Conservation (phyloP, 2,329 filamentous ascomycete species). For the Akanthomyces uredinophilus region DNA sequence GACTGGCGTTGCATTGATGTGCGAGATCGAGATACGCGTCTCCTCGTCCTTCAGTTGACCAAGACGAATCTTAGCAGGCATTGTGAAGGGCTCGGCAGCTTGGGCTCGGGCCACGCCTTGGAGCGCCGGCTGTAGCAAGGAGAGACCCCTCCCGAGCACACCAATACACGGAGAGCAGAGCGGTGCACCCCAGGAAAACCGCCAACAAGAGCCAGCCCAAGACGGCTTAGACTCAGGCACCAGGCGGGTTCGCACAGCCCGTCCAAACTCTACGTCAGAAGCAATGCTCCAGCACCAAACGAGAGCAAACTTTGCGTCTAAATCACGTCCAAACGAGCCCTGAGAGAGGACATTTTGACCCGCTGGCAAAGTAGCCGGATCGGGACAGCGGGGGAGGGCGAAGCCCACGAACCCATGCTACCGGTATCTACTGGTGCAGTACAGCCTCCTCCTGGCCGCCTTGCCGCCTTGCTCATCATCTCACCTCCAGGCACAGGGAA, state of each 20-base stretch:
- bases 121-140: conserved; percentile 7
- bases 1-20: neutral
- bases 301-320: neutral
- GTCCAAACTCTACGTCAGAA: neutral
- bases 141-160: neutral
- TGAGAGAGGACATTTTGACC: neutral
- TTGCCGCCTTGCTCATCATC: neutral
- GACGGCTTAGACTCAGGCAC: conserved; percentile 8
- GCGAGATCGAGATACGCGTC: neutral
- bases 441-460: neutral
- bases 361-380: conserved; percentile 2
- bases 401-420: neutral
- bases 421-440: no score
- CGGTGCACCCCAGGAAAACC: neutral
- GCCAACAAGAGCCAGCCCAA: neutral
- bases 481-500: neutral
- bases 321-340: neutral
- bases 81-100: neutral
- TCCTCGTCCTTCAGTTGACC: neutral
- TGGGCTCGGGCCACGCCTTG: neutral
- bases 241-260: neutral
- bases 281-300: neutral
- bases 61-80: neutral
- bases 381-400: neutral
- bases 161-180: neutral